Conservation (phyloP, 805 yeast genomes). For the Candida incommunis region DNA sequence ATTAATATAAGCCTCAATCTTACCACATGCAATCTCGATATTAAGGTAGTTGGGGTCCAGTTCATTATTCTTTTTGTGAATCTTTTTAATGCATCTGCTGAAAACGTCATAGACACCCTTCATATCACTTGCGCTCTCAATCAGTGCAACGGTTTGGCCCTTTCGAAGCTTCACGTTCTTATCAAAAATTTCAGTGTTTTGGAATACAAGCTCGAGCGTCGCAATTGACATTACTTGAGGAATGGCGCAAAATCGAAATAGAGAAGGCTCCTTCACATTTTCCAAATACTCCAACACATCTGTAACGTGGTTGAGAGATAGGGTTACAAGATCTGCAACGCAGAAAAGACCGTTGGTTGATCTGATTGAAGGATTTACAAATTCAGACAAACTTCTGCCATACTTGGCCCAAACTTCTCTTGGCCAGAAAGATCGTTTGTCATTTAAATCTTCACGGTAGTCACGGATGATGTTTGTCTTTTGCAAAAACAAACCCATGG, state of each 20-base stretch:
- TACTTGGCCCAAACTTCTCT: slow-evolving; percentile 82
- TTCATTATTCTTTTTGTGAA: slow-evolving; percentile 68
- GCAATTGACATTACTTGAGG: slow-evolving; percentile 99
- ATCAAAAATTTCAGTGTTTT: slow-evolving; percentile 60
- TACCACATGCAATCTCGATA: slow-evolving; percentile 75
- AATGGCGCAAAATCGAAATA: slow-evolving; percentile 87
- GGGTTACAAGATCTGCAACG: slow-evolving; percentile 64
- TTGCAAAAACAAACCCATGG: slow-evolving; percentile 93
- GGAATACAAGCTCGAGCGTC: slow-evolving; percentile 72
- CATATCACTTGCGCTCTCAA: slow-evolving; percentile 59
- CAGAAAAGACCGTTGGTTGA: slow-evolving; percentile 50
- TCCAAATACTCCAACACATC: slow-evolving; percentile 68
- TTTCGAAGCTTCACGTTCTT: slow-evolving; percentile 76
- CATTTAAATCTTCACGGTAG: slow-evolving; percentile 79
- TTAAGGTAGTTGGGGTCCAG: slow-evolving; percentile 75
- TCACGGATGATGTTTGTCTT: slow-evolving; percentile 95
- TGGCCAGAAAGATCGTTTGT: slow-evolving; percentile 95
- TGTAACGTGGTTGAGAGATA: slow-evolving; percentile 63
- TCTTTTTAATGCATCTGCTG: slow-evolving; percentile 53
- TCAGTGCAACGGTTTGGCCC: slow-evolving; percentile 70
- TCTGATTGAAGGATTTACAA: slow-evolving; percentile 34
- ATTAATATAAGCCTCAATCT: slow-evolving; percentile 80
- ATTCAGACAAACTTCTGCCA: slow-evolving; percentile 45
- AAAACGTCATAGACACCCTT: slow-evolving; percentile 67
- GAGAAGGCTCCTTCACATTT: slow-evolving; percentile 62